Base-by-base conservation (phyloP, 345 rosid genomes). In the Aegle marmelos region DNA sequence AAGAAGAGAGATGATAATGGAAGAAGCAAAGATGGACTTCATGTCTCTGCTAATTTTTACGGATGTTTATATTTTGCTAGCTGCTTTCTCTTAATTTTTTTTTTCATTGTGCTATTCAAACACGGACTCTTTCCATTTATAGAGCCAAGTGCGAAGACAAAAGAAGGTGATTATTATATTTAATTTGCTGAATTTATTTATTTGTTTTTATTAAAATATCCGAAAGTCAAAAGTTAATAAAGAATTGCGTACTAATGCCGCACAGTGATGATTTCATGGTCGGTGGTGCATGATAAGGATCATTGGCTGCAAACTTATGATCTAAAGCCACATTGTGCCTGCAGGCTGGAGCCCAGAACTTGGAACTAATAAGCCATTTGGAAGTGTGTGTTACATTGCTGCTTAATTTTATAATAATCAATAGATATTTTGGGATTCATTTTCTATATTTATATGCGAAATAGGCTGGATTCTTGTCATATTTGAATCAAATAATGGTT, bases 1-100 rank as follows among this genome's bases (percentile, higher is more conserved):
- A 68, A 86, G 75, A 68, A 86, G 64, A 72, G 75, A 83, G 72
- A 80, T 56, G 79, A 79, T 25, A 66, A 75, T 39, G 37, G 83
- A 41, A 57, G 81, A 70, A 37, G 79, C 72, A 14, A 76, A 27
- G 56, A 54, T 56, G 68, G 65, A 70, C 86, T 81, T 86, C 89
- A 84, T 88, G 66, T 41, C 65, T 31, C 45, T 62, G 63, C 6
- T 30, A 33, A 37, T 4, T 36, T 5, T 22, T n/a, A 24, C 28
- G 37, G 53, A 36, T 22, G 3, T 39, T 67, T 4, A 11, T 28
- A 27, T 25, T 70, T 70, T 28, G 39, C 14, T 50, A 8, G 33
- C 21, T 45, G 7, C 13, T 1, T 27, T 45, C 4, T 45, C 13
- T 45, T 45, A 45, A 5, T 7, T 63, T 21, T 63, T 21, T 63